These are phyloP conservation scores for Phytopythium kandeliae DNA, from an alignment of 352 stramenopile species.

Conservation along the genomic window DNA sequence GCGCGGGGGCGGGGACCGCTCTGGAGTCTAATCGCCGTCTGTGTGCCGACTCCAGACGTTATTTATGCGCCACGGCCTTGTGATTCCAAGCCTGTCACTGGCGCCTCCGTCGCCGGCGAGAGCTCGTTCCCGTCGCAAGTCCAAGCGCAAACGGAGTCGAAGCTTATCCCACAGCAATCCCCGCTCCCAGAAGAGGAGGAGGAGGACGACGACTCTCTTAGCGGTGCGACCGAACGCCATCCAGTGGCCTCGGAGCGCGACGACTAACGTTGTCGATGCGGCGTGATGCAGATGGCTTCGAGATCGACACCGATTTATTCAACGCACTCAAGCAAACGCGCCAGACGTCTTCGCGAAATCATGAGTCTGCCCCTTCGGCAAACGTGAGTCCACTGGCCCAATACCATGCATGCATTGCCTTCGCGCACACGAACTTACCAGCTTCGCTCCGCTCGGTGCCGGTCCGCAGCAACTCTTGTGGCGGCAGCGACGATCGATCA, in stretches of 20 bases:
- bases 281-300: slow-evolving; percentile 22
- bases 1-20: too few species aligned
- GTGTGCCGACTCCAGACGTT: slow-evolving; percentile 46
- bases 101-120: neutral
- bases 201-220: slow-evolving; percentile 34
- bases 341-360: slow-evolving; percentile 1
- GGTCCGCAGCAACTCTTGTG: slow-evolving; percentile 20
- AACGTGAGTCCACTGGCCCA: slow-evolving; percentile 1
- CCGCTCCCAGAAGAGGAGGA: slow-evolving; percentile 9
- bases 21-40: too few species aligned
- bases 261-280: neutral
- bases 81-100: neutral
- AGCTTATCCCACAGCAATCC: neutral
- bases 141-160: neutral
- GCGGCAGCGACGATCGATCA: slow-evolving; percentile 46
- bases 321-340: slow-evolving; percentile 3
- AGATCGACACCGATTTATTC: slow-evolving; percentile 13
- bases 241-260: too few species aligned
- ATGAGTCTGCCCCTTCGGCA: neutral
- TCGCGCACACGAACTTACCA: neutral
- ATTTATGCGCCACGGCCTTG: slow-evolving; percentile 39
- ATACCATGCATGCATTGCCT: too few species aligned
- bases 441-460: neutral
- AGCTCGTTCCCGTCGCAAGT: neutral
- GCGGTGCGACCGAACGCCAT: slow-evolving; percentile 15